Base-by-base conservation (phyloP, 306 rosid species). In the Canavalia gladiata region DNA sequence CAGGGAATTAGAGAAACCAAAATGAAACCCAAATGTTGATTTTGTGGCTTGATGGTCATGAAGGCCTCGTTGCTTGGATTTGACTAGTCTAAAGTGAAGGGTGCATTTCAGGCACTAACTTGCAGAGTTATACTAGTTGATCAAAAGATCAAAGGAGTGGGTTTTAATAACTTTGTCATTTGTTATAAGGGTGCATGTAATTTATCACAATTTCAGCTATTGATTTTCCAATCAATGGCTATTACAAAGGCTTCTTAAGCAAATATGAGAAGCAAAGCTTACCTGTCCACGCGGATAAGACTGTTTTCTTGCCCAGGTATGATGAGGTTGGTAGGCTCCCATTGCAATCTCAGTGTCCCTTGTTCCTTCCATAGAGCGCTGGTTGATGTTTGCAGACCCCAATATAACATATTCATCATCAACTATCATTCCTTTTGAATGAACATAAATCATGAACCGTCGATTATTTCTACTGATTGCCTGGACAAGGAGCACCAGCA, bases 291-390 rank as follows among this genome's bases (percentile, higher is more conserved):
- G 88, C 7, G 99, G 99, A 78, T 75, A 89, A 56, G 75, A 74
- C 29, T 56, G 72, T 43, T 83, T 89, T 78, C 90, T 84, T 79
- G 94, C 99, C 98, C 98, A 90, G 28, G 98, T 89, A 75, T 93
- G 79, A 57, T 85, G 56, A 62, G 97, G 99, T 84, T 93, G 99
- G 79, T 91, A 95, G 13, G 98, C 88, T 62, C 99, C 99, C 94
- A 95, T 95, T 64, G 99, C 99, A 78, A 95, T 95, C 84, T 95
- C 99, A 12, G 98, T 93, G 90, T 95, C 99, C 85, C 99, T 93
- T 45, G 98, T 92, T 67, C 99, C 99, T 82, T 93, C 98, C 98
- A 95, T 91, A 45, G 99, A 93, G 13, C 98, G 97, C 87, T 93
- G 98, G 78, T 95, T 95, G 89, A 95, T 95, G 90, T 95, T 95